Evolutionary conservation across 176 grass and related monocot species (phyloP), one percentile per base, ranked within the genome.

Genomic region (Musa troglodytarum): DNA sequence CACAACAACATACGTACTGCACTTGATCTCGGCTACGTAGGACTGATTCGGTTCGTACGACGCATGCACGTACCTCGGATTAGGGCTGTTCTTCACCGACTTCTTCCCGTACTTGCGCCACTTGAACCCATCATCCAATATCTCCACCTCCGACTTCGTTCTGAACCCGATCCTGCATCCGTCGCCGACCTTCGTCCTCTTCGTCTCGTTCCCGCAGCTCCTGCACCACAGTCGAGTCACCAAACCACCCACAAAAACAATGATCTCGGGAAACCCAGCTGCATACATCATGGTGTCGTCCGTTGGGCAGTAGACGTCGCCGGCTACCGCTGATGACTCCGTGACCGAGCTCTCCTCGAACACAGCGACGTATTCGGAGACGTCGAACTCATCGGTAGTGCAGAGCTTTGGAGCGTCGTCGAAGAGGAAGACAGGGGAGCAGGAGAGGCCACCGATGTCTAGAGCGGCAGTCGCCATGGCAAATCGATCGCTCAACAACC

Each of bases 61-160:
- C 34, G 16, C 6, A 59, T 19, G 17, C 16, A 59, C 65, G 11
- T 87, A 90, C 92, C 92, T 84, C 61, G 89, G 96, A 80, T 99
- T 99, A 13, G 96, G 96, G 84, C 88, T 99, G 83, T 84, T 89
- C 88, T 99, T 99, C 13, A 99, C 88, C 28, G 79, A 82, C 79
- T 99, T 99, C 76, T 99, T 99, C 62, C 96, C 96, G 69, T 99
- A 99, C 85, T 99, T 99, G 78, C 96, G 79, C 96, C 96, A 99
- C 83, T 87, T 91, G 88, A 89, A 99, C 19, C 96, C 96, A 56
- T 99, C 96, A 78, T 99, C 96, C 55, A 95, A 69, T 17, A 92
- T 74, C 52, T 99, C 96, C 68, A 95, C 76, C 55, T 86, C 91
- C n/a, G 91, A 92, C 83, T 88, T 69, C 16, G 84, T 99, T 82